Percentiles rank a stretch among this genome's conserved stretches.
Conservation (phyloP, 148 eudicot genomes). For the Nyssa sinensis region DNA sequence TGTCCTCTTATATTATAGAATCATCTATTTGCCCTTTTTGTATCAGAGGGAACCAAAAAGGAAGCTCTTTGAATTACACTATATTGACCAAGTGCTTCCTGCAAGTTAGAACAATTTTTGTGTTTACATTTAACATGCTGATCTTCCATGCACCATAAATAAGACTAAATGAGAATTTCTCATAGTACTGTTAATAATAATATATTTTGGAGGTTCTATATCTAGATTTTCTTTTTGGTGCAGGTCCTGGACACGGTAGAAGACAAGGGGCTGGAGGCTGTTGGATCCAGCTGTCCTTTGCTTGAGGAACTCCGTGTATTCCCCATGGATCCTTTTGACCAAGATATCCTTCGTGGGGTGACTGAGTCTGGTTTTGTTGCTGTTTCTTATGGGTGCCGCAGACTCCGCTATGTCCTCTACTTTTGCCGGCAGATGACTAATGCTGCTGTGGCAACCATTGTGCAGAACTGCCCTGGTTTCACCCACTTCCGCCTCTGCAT, state of each 20-base stretch:
- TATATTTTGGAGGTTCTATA: not conserved
- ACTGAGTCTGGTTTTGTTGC: constrained; percentile 74
- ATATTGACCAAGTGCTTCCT: not conserved
- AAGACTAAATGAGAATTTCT: not conserved
- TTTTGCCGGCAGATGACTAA: constrained; percentile 90
- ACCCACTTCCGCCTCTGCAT: constrained; percentile 89
- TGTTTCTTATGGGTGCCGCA: constrained; percentile 71
- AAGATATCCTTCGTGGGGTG: constrained; percentile 50
- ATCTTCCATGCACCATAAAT: not conserved
- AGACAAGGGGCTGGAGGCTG: constrained; percentile 75
- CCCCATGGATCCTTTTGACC: constrained; percentile 72
- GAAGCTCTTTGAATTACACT: not conserved
- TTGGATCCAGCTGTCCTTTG: constrained; percentile 64
- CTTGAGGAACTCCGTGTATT: constrained; percentile 87
- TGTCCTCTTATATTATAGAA: not conserved
- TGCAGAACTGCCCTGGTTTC: constrained; percentile 68
- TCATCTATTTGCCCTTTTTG: not conserved
- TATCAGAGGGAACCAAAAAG: not conserved
- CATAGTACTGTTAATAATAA: not conserved
- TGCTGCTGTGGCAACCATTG: constrained; percentile 69
- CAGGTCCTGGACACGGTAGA: constrained; percentile 81
- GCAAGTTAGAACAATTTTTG: not conserved
- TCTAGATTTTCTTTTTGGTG: not conserved
- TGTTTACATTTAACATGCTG: not conserved
- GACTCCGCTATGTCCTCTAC: constrained; percentile 69